Evolutionary conservation across 768 basidiomycete genomes (phyloP), one percentile per base, ranked within the genome.

Genomic region (Amanita inopinata): DNA sequence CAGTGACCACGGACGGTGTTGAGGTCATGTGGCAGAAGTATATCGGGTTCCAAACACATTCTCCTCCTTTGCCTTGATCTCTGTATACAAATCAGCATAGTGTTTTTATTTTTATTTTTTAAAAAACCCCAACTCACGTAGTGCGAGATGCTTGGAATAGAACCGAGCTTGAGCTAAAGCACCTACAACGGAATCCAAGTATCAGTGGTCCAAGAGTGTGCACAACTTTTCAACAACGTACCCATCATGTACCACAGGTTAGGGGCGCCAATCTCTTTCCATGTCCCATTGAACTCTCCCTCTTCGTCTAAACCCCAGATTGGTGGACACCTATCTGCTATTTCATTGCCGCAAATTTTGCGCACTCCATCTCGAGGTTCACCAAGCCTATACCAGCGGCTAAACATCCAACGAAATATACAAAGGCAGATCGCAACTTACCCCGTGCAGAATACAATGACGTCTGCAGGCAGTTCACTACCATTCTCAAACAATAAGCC

Each of bases 281-380:
- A 74, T 3, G 53, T 52, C 0, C 72, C 71, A 17, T 66, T 57
- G 23, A 78, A 53, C 53, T 83, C 79, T 8, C 78, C 76, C 58
- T 88, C 78, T 20, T 60, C 55, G 54, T 80, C 65, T 40, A 83
- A 54, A 33, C 80, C 73, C 83, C 81, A 76, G 12, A 81, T 53
- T 19, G 66, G 66, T 41, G 71, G 65, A 48, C 78, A 57, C 52
- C 61, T 59, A 27, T 59, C 46, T 3, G 56, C 61, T 4, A 72
- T 52, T 15, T 71, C 67, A 1, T 65, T 56, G 0, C 69, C 73
- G 30, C 71, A 64, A 15, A 80, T 53, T 20, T 59, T 51, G 32
- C 49, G 53, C 22, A 76, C 50, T 6, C 66, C 57, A 9, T 52
- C 55, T 9, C 61, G 58, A 3, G 66, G 50, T 47, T 72, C 66